Conservation (phyloP, 2,329 filamentous ascomycete species). For the Fusarium sp. region DNA sequence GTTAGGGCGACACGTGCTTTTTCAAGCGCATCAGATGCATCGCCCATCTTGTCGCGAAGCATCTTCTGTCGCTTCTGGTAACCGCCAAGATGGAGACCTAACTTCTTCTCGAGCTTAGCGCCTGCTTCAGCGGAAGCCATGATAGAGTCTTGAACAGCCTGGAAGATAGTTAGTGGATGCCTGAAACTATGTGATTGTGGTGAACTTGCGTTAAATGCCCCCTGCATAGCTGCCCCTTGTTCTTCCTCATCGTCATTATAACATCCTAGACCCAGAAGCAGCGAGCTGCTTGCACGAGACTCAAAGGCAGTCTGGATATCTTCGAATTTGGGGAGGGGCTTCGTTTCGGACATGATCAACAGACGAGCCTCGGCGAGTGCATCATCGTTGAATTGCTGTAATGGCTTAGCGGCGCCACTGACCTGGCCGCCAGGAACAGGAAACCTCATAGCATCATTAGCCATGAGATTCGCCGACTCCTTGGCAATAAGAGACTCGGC, state of each 20-base stretch:
- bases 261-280: conserved; percentile 82
- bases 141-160: conserved; percentile 79
- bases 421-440: conserved; percentile 76
- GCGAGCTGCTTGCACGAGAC: conserved; percentile 62
- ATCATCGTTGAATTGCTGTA: conserved; percentile 76
- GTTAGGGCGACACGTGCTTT: conserved; percentile 78
- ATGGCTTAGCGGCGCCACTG: conserved; percentile 66
- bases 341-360: conserved; percentile 78
- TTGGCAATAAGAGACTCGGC: conserved; percentile 76
- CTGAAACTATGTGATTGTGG: neutral
- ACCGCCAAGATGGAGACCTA: conserved; percentile 86
- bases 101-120: conserved; percentile 92
- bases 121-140: conserved; percentile 79
- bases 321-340: conserved; percentile 59
- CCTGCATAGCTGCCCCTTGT: conserved; percentile 69
- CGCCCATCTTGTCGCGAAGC: conserved; percentile 80
- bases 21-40: conserved; percentile 78
- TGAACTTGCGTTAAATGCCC: conserved; percentile 76
- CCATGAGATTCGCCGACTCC: conserved; percentile 83
- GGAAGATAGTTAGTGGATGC: conserved; percentile 30
- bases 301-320: conserved; percentile 66
- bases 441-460: conserved; percentile 81
- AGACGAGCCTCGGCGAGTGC: conserved; percentile 79
- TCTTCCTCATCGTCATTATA: conserved; percentile 83
- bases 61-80: conserved; percentile 88